These are phyloP conservation scores for Astathelohania contejeani DNA, from an alignment of 371 early-diverging fungal genomes.

Conservation along the genomic window DNA sequence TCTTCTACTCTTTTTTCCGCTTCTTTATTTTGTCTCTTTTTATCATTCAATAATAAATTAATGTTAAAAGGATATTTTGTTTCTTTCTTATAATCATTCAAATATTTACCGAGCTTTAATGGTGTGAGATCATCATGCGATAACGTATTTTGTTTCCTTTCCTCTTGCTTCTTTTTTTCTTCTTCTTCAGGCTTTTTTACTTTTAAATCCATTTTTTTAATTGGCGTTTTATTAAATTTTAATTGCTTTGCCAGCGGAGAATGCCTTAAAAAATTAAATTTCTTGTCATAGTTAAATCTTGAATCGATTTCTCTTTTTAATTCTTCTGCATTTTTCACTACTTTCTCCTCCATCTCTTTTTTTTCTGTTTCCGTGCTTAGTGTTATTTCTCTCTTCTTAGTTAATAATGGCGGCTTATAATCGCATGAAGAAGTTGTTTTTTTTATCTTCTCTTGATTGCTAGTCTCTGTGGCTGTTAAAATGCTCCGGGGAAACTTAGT, in stretches of 20 bases:
- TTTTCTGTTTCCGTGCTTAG: neutral
- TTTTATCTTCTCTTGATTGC: too few relatives aligned
- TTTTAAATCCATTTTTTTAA: neutral
- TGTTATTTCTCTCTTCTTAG: neutral
- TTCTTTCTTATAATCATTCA: conserved; percentile 18
- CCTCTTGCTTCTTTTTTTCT: too few relatives aligned
- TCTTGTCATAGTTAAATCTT: neutral
- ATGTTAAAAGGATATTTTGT: too few relatives aligned
- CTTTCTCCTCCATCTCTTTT: neutral
- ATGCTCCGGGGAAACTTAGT: too few relatives aligned
- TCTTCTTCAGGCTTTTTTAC: neutral
- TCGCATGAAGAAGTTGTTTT: neutral
- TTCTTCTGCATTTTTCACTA: neutral
- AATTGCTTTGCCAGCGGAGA: neutral
- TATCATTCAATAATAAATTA: too few relatives aligned
- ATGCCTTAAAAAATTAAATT: neutral
- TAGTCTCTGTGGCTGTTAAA: too few relatives aligned
- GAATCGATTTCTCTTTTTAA: neutral
- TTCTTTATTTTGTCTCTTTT: too few relatives aligned
- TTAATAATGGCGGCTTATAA: neutral
- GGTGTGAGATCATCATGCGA: conserved; percentile 32
- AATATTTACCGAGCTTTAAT: conserved; percentile 21
- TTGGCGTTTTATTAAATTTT: neutral
- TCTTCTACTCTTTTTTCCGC: too few relatives aligned
- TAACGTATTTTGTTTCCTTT: too few relatives aligned